Evolutionary conservation across 495 filamentous ascomycete species (phyloP).

Genomic region (Hypomontagnella submonticulosa): DNA sequence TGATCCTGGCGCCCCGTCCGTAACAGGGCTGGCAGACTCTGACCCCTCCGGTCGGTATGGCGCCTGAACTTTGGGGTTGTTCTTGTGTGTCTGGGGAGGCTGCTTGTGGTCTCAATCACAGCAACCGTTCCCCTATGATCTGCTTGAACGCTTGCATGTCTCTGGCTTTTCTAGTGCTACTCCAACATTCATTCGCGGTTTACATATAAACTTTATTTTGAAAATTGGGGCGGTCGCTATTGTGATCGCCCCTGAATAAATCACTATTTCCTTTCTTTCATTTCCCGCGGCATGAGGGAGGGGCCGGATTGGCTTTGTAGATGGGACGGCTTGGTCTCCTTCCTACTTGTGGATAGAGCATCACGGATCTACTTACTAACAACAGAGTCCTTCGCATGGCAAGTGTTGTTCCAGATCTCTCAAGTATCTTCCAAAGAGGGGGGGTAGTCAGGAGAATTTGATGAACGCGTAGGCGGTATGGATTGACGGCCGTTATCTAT

Average conservation of each 20-base stretch:
- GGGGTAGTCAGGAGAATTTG: slow-evolving; percentile 1
- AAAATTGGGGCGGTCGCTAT: not conserved
- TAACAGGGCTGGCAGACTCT: no score
- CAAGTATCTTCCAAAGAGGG: slow-evolving; percentile 1
- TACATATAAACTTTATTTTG: slow-evolving; percentile 29
- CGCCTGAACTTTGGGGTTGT: not conserved
- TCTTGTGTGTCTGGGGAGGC: not conserved
- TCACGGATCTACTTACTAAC: not conserved
- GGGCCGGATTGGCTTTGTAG: slow-evolving; percentile 13
- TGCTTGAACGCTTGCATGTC: slow-evolving; percentile 13
- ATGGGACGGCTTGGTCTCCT: no score
- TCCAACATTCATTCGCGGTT: slow-evolving; percentile 16
- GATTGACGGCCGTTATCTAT: slow-evolving; percentile 39
- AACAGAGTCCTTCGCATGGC: slow-evolving; percentile 7
- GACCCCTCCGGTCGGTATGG: not conserved
- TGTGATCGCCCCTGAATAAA: slow-evolving; percentile 10
- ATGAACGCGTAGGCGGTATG: not conserved
- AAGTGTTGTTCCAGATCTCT: slow-evolving; percentile 5
- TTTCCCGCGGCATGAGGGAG: slow-evolving; percentile 15
- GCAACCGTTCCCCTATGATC: not conserved
- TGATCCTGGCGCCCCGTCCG: no score
- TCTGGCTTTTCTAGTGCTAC: slow-evolving; percentile 19
- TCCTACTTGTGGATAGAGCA: not conserved
- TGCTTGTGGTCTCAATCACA: slow-evolving; percentile 1
- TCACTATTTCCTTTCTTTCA: slow-evolving; percentile 14